phyloP scores from a whole-genome alignment of 192 early-diverging fungal species.

The Umbelopsis isabellina region DNA sequence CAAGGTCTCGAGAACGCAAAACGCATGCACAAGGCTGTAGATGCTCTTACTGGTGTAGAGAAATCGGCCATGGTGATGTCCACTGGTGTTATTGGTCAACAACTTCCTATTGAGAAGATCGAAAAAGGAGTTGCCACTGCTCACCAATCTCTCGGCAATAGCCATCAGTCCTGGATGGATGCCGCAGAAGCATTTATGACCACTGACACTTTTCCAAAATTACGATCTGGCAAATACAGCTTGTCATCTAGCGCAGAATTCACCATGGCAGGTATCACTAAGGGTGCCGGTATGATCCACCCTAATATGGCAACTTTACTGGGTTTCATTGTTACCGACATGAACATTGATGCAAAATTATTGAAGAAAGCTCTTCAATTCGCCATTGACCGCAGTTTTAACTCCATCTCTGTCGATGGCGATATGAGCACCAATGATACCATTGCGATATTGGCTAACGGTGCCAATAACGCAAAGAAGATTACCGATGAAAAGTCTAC shows the following conservation, averaged over 20 bases:
- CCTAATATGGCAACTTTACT: conserved; percentile 98
- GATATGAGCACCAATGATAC: conserved; percentile 98
- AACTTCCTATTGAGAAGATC: conserved; percentile 84
- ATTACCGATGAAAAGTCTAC: conserved; percentile 46
- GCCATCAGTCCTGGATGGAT: conserved; percentile 74
- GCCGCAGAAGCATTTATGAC: conserved; percentile 94
- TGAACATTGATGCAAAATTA: conserved; percentile 60
- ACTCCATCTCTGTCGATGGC: conserved; percentile 93
- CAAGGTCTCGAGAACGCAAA: conserved; percentile 80
- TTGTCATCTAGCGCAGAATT: conserved; percentile 56
- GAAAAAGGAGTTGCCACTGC: conserved; percentile 61
- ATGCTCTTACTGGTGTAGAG: conserved; percentile 50
- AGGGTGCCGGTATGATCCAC: conserved; percentile 99
- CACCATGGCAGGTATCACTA: conserved; percentile 92
- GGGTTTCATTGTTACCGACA: conserved; percentile 86
- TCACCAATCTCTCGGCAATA: conserved; percentile 40
- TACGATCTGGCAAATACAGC: conserved; percentile 62
- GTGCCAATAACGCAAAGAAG: conserved; percentile 49
- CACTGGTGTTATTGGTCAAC: conserved; percentile 96
- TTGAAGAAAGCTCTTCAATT: conserved; percentile 74
- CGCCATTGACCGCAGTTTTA: conserved; percentile 92
- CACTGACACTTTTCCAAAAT: conserved; percentile 96
- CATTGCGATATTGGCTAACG: conserved; percentile 88
- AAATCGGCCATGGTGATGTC: conserved; percentile 82
- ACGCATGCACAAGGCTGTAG: conserved; percentile 64